A percentile compares a stretch with the other conserved stretches of the same genome.
Conservation (phyloP, 345 rosid genomes). For the Syzygium aqueum region DNA sequence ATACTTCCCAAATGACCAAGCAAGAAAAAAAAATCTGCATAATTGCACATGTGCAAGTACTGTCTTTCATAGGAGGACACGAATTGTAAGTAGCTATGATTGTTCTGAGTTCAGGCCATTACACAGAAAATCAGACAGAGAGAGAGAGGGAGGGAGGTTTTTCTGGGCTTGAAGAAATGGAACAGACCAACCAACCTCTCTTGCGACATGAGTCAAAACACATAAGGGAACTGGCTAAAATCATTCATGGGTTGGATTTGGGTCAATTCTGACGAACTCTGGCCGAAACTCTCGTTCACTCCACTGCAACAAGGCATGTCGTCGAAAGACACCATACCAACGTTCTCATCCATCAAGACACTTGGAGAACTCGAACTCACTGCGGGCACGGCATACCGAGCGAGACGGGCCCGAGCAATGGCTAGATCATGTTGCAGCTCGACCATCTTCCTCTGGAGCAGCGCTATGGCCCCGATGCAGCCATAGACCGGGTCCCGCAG, state of each 20-base stretch:
- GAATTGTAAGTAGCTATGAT: background rate
- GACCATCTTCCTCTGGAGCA: constrained; percentile 55
- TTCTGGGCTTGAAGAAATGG: background rate
- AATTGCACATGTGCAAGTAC: background rate
- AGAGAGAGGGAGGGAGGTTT: background rate
- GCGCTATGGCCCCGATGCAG: constrained; percentile 84
- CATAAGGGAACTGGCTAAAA: constrained; percentile 31
- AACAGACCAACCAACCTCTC: background rate
- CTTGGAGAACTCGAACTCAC: constrained; percentile 8
- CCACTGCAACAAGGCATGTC: constrained; percentile 21
- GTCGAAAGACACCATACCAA: constrained; percentile 13
- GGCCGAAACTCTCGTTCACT: constrained; percentile 33
- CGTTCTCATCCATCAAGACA: constrained; percentile 1
- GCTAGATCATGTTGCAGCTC: constrained; percentile 82
- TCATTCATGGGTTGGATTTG: constrained; percentile 15
- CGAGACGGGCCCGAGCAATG: constrained; percentile 59
- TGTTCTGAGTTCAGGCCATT: background rate
- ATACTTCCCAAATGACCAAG: background rate
- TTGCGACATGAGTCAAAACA: constrained; percentile 1
- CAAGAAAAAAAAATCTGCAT: background rate
- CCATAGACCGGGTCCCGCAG: constrained; percentile 87
- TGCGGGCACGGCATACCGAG: constrained; percentile 23
- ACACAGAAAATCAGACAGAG: background rate
- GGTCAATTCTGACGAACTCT: constrained; percentile 14
- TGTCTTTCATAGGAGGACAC: background rate